phyloP scores from a whole-genome alignment of 2,329 filamentous ascomycete species.

The Botryotinia convoluta region DNA sequence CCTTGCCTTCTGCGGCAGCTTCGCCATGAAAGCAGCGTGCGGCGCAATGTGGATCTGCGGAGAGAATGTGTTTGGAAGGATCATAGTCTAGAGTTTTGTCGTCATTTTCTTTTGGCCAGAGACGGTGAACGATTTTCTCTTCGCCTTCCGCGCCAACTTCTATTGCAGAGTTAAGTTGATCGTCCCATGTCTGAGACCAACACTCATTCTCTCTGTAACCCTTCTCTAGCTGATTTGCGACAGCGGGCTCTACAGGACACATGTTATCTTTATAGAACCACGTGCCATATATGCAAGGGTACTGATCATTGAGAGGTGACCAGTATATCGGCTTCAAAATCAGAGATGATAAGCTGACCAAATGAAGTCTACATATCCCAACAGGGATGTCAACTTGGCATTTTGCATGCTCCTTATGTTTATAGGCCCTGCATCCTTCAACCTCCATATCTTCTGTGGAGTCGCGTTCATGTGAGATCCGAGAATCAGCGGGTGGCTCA shows the following conservation, averaged over 20 bases:
- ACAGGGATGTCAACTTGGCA: constrained; percentile 66
- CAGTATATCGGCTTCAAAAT: constrained; percentile 98
- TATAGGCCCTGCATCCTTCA: constrained; percentile 35
- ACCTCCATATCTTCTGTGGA: constrained; percentile 26
- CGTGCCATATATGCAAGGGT: constrained; percentile 77
- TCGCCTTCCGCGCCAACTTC: constrained; percentile 88
- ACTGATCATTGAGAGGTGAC: constrained; percentile 88
- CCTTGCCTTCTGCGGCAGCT: constrained; percentile 54
- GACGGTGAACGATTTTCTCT: constrained; percentile 75
- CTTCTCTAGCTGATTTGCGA: constrained; percentile 90
- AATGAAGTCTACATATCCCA: constrained; percentile 83
- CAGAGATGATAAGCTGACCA: constrained; percentile 77
- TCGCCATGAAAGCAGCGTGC: constrained; percentile 59
- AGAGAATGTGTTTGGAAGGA: constrained; percentile 24
- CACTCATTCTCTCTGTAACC: constrained; percentile 83
- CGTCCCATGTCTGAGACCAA: constrained; percentile 89
- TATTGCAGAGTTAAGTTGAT: constrained; percentile 85
- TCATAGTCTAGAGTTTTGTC: constrained; percentile 37
- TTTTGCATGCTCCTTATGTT: constrained; percentile 28
- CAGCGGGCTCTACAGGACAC: constrained; percentile 78
- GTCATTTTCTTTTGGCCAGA: constrained; percentile 67
- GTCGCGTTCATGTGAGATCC: constrained; percentile 23
- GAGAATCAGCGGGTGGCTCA: not conserved
- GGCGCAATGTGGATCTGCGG: constrained; percentile 56
- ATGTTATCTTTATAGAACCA: constrained; percentile 99